Base-by-base conservation (phyloP, 306 rosid genomes). In the Sicyos baderoa region DNA sequence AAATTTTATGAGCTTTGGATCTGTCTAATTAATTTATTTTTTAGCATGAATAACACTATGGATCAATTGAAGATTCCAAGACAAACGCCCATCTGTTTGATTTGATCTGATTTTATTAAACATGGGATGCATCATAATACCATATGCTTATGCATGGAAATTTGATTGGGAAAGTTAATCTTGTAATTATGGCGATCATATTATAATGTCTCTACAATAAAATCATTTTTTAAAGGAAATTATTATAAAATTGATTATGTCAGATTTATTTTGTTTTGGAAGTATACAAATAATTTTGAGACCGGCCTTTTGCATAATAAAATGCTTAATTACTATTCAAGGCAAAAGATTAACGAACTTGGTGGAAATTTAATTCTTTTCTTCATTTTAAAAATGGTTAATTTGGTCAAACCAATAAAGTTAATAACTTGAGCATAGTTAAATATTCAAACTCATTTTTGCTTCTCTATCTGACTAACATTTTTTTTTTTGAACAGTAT, bases 21-120 rank as follows among this genome's bases (percentile, higher is more conserved):
- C 70, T 64, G 53, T 55, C 27, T 53, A 18, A 40, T 17, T 53
- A 18, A 40, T 17, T 42, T 63, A 5, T 29, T 35, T 61, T n/a
- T 32, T n/a, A 16, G 4, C 29, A 63, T 42, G 70, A 65, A 18
- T n/a, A n/a, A n/a, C n/a, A n/a, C 9, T 6, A 45, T 5, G 0
- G 35, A 18, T 35, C 42, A 48, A 22, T 17, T 62, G 55, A 66
- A 47, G 71, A 66, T 66, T 48, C 23, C 23, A 21, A 66, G 55
- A 66, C 71, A 48, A 47, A 48, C 4, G 44, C 56, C 44, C 56
- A 22, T 48, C 21, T 48, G 55, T 47, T 47, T 48, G 42, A 66
- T 66, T 15, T 66, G 55, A 66, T 66, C 42, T 48, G 71, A 47
- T 66, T 47, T 47, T 27, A 66, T 66, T 45, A 66, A 47, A 66